A percentile compares a stretch with the other conserved stretches of the same genome.
Evolutionary conservation across 164 flowering plant species (phyloP).

Genomic region (Liquidambar formosana): DNA sequence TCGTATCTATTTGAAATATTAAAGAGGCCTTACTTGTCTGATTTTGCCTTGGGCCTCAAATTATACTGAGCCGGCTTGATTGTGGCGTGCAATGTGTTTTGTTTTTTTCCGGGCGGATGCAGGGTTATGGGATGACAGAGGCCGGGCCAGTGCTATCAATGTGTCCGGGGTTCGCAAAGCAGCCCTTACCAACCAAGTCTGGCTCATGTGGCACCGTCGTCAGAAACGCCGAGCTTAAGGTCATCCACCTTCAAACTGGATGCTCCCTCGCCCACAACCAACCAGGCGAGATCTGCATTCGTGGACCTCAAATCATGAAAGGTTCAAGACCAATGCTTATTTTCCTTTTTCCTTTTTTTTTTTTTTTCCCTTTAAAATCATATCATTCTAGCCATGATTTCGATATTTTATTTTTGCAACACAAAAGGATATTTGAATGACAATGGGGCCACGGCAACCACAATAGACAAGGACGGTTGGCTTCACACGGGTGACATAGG

Average conservation of each 20-base stretch:
- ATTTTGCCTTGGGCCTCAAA: no score
- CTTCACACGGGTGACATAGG: constrained; percentile 92
- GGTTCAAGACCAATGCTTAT: constrained; percentile 30
- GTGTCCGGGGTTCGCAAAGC: constrained; percentile 71
- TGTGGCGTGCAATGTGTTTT: no score
- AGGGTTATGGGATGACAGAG: constrained; percentile 96
- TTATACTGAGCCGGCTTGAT: no score
- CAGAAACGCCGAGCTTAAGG: constrained; percentile 73
- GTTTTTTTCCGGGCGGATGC: no score
- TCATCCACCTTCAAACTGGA: constrained; percentile 65
- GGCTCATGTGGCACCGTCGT: constrained; percentile 87
- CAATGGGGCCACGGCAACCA: constrained; percentile 55
- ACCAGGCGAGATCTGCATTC: constrained; percentile 78
- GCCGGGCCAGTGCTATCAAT: constrained; percentile 76
- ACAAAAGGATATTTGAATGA: constrained; percentile 73
- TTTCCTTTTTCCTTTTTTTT: no score
- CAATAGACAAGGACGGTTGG: constrained; percentile 79
- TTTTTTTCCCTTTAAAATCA: no score
- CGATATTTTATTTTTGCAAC: no score
- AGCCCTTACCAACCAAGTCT: constrained; percentile 59
- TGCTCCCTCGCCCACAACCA: constrained; percentile 56
- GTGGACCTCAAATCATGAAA: constrained; percentile 78
- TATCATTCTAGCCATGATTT: no score
- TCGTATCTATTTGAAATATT: no score
- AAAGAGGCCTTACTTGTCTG: no score